Evolutionary conservation across 129 eudicot species (phyloP), one percentile per base, ranked within the genome.

Genomic region (Tagetes erecta): DNA sequence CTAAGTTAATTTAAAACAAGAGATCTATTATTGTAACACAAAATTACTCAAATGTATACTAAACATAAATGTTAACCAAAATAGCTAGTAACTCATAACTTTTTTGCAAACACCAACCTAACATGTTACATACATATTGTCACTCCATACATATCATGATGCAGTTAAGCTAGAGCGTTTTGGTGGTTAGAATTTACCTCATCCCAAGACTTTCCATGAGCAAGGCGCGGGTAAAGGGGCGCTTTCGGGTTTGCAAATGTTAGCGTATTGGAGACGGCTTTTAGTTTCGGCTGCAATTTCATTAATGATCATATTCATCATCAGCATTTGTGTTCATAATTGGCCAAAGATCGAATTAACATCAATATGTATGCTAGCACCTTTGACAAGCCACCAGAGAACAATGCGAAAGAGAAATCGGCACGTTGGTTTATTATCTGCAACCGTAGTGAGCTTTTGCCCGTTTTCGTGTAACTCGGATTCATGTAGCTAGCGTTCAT

Each of bases 191-290:
- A 65, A 81, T 87, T 83, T 81, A 91, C 94, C 80, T 81, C 94
- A 76, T 91, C 57, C 97, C 97, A 87, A 44, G 87, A 76, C 52
- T 91, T 84, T 52, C 97, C 97, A 6, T 73, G 85, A 79, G 97
- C 91, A 53, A 91, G 89, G 53, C 97, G 94, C 3, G 97, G 94
- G 70, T 85, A 91, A 64, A 87, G 86, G 0, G 97, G 97, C 35
- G 89, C 97, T 74, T 87, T 87, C 30, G 91, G 97, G 76, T 85
- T 87, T 49, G 64, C 74, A 72, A 91, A 91, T 4, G 85, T 75
- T 79, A 90, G 64, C 5, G 76, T 13, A 71, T 83, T 90, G 8
- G 96, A 91, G 6, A 86, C 83, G 59, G 89, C 94, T 64, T 77
- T 77, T 68, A 91, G 70, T 73, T 82, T 67, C 27, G 97, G 97